Base-by-base conservation (phyloP, 768 basidiomycete species). In the Naganishia antarctica region DNA sequence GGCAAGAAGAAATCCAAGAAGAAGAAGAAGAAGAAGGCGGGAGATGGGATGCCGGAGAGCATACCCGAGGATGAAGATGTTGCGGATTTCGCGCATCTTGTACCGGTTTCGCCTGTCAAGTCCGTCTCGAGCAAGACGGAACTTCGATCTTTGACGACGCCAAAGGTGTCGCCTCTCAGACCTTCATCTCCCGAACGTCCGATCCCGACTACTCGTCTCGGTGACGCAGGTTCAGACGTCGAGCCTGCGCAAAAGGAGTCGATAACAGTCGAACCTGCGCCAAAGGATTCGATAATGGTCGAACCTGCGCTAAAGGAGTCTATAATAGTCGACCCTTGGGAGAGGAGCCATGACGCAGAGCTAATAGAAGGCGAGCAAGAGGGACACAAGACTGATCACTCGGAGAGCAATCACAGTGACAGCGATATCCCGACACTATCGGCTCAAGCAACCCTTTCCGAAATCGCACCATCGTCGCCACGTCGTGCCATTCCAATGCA, bases 1-100 rank as follows among this genome's bases (percentile, higher is more conserved):
- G 31, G 21, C 1, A 51, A 51, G 50, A 51, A 51, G 32, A 51
- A 51, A 31, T 28, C 28, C 31, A 51, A 51, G 50, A 51, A 51
- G 31, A 51, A 51, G 31, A 51, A 32, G 50, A 51, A 51, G 50
- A 51, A 51, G 50, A 51, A 51, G 50, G 29, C 50, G 31, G 50
- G 50, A 32, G 50, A 51, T n/a, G 3, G 12, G 5, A 21, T 51
- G 31, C 50, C 50, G 32, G 50, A 51, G 31, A 31, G 21, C 31
- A 51, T 51, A 18, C 50, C 50, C 9, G 50, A 51, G 18, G 50
- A 51, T 31, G 50, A 51, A 12, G 13, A 34, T n/a, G 5, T 29
- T 1, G 28, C 18, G 1, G n/a, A n/a, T 13, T n/a, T 34, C 12
- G 50, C 31, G 15, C 32, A 34, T 51, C 50, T 31, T 9, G n/a